A percentile compares a stretch with the other conserved stretches of the same genome.
Evolutionary conservation across 1,139 yeast genomes (phyloP).

Genomic region (Pneumocystis canis): DNA sequence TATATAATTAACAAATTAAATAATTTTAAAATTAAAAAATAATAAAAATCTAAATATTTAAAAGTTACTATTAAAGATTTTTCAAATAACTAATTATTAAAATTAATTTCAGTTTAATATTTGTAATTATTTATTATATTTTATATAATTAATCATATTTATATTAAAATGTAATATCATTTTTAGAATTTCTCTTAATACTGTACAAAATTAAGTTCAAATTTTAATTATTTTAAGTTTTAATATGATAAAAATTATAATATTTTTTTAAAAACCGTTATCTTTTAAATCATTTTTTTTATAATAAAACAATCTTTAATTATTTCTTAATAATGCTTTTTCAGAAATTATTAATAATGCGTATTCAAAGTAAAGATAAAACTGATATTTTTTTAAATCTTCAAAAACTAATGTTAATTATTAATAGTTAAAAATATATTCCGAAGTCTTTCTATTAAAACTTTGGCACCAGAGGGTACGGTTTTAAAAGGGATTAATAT

Average conservation of each 20-base stretch:
- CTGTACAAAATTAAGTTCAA: too few relatives aligned
- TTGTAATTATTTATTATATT: too few relatives aligned
- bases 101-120: too few relatives aligned
- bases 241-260: background rate
- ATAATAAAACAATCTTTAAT: background rate
- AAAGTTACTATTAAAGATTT: too few relatives aligned
- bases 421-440: background rate
- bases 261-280: background rate
- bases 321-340: background rate
- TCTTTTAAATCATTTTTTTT: background rate
- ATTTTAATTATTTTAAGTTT: too few relatives aligned
- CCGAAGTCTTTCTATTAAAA: background rate
- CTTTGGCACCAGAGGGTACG: slow-evolving; percentile 41
- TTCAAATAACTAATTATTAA: too few relatives aligned
- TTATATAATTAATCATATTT: too few relatives aligned
- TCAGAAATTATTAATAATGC: background rate
- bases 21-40: too few relatives aligned
- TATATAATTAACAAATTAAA: too few relatives aligned
- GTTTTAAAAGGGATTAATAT: slow-evolving; percentile 57
- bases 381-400: background rate
- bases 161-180: too few relatives aligned
- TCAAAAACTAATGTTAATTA: background rate
- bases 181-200: too few relatives aligned
- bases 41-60: too few relatives aligned
- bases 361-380: background rate